Conservation (phyloP, 2,329 filamentous ascomycete species). For the Paecilomyces formosus region DNA sequence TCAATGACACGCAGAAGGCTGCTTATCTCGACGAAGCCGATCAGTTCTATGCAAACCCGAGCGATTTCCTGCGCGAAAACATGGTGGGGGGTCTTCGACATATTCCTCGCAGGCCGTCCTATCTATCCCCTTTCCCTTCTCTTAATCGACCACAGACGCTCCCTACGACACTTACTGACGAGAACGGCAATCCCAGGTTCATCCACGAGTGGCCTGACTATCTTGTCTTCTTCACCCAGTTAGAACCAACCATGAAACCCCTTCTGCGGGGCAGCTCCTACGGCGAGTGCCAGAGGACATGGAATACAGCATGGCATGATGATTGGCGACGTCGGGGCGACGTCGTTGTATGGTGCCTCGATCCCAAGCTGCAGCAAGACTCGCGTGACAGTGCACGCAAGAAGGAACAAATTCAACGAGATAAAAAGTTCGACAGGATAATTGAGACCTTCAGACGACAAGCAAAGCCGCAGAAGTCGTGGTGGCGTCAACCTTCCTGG, state of each 20-base stretch:
- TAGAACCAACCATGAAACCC: constrained; percentile 43
- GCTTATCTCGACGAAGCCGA: constrained; percentile 84
- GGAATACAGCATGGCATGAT: constrained; percentile 57
- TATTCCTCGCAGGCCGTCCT: constrained; percentile 26
- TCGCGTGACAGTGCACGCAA: constrained; percentile 25
- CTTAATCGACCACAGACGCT: constrained; percentile 1
- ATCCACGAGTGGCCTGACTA: constrained; percentile 41
- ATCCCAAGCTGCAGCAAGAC: constrained; percentile 24
- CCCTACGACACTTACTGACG: not conserved
- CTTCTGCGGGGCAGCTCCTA: constrained; percentile 43
- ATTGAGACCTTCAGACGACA: constrained; percentile 23
- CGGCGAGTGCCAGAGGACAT: constrained; percentile 51
- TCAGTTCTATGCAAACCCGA: constrained; percentile 68
- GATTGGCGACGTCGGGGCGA: constrained; percentile 55
- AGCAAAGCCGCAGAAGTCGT: not conserved
- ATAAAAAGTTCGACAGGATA: constrained; percentile 29
- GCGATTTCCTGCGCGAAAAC: constrained; percentile 49
- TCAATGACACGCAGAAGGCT: constrained; percentile 52
- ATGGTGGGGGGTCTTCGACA: constrained; percentile 38
- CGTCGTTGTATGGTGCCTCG: constrained; percentile 53
- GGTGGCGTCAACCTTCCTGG: not conserved
- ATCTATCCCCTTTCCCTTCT: constrained; percentile 8
- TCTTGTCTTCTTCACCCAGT: constrained; percentile 49
- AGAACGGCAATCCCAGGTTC: not conserved
- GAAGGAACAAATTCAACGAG: constrained; percentile 14